Percentiles rank a stretch among this genome's conserved stretches.
These are phyloP conservation scores for Talaromyces nanjingensis DNA, from an alignment of 495 filamentous ascomycete species.

Conservation along the genomic window DNA sequence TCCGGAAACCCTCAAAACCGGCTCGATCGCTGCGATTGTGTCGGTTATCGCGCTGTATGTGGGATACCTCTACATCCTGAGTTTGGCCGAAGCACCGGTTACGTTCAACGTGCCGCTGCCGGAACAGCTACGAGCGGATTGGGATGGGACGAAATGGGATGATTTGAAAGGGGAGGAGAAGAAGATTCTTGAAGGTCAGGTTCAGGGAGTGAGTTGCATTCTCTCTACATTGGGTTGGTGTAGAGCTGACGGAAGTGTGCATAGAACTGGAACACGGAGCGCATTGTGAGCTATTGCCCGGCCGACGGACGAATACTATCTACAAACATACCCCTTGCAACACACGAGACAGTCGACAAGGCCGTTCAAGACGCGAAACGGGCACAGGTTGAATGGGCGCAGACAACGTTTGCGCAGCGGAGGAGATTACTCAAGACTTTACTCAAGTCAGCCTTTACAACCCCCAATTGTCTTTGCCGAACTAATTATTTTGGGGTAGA, in stretches of 20 bases:
- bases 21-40: slow-evolving; percentile 16
- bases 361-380: slow-evolving; percentile 64
- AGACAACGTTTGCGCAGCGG: slow-evolving; percentile 69
- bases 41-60: slow-evolving; percentile 30
- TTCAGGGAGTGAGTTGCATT: slow-evolving; percentile 29
- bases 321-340: slow-evolving; percentile 65
- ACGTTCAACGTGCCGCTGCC: slow-evolving; percentile 53
- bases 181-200: slow-evolving; percentile 38
- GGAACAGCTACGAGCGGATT: slow-evolving; percentile 44
- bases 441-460: slow-evolving; percentile 64
- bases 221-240: neutral
- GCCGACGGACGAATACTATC: slow-evolving; percentile 83
- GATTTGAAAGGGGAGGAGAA: slow-evolving; percentile 34
- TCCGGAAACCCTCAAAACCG: slow-evolving; percentile 15
- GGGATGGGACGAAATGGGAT: slow-evolving; percentile 56
- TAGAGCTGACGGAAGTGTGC: neutral
- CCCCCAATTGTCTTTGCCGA: too few species aligned
- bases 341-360: slow-evolving; percentile 69
- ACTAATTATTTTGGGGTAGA: slow-evolving; percentile 29
- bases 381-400: slow-evolving; percentile 77
- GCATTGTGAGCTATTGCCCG: slow-evolving; percentile 68
- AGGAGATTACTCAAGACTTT: slow-evolving; percentile 75
- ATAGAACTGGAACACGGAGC: slow-evolving; percentile 36
- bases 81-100: slow-evolving; percentile 42
- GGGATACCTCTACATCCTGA: slow-evolving; percentile 27